Percentiles rank a stretch among this genome's conserved stretches.
Evolutionary conservation across 306 rosid species (phyloP).

Genomic region (Calophaca sinica): DNA sequence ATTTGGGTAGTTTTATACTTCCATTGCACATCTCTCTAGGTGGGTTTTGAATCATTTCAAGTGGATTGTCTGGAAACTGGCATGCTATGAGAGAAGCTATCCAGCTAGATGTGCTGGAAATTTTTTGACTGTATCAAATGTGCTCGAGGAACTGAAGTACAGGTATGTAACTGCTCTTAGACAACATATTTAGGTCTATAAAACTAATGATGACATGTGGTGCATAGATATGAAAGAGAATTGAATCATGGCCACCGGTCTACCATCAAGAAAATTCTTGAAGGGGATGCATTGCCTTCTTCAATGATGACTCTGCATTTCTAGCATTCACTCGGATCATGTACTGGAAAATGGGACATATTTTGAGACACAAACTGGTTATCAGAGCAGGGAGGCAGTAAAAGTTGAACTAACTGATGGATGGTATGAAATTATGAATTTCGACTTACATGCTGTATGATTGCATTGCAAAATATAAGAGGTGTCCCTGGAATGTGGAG

Average conservation of each 20-base stretch:
- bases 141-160: constrained; percentile 90
- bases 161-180: constrained; percentile 58
- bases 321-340: constrained; percentile 62
- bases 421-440: constrained; percentile 53
- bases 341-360: constrained; percentile 49
- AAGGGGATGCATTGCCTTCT: constrained; percentile 89
- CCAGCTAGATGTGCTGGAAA: constrained; percentile 62
- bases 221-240: constrained; percentile 86
- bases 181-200: constrained; percentile 39
- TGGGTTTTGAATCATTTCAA: constrained; percentile 92
- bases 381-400: constrained; percentile 50
- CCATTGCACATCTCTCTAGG: constrained; percentile 54
- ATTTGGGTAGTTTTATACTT: constrained; percentile 43
- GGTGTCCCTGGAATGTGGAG: constrained; percentile 43
- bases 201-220: constrained; percentile 31
- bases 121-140: constrained; percentile 68
- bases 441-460: background rate
- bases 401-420: constrained; percentile 88
- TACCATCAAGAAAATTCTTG: constrained; percentile 81
- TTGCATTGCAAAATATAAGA: constrained; percentile 36
- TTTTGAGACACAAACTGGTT: constrained; percentile 39
- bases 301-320: constrained; percentile 82
- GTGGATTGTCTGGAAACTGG: constrained; percentile 96
- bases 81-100: constrained; percentile 79
- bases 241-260: constrained; percentile 89